phyloP scores from a whole-genome alignment of 768 basidiomycete genomes.

The Pleurotus giganteus region DNA sequence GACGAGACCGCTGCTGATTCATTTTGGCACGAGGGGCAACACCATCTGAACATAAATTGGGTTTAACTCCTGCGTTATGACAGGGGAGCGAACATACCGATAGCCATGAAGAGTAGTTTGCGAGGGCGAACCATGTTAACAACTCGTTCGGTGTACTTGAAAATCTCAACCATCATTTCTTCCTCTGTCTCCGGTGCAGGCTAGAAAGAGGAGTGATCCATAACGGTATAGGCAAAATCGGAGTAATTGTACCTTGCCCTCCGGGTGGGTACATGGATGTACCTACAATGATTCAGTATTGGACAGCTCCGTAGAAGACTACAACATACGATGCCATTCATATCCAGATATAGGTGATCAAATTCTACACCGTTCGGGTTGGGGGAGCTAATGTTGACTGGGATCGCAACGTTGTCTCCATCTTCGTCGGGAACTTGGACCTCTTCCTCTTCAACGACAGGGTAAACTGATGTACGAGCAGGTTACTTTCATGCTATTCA shows the following conservation, averaged over 20 bases:
- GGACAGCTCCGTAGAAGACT: neutral
- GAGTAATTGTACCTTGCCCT: constrained; percentile 72
- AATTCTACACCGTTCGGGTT: constrained; percentile 98
- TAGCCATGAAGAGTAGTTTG: constrained; percentile 97
- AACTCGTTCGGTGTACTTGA: constrained; percentile 94
- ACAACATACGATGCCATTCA: constrained; percentile 94
- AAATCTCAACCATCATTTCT: constrained; percentile 99
- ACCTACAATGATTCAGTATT: constrained; percentile 48
- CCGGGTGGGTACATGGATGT: constrained; percentile 98
- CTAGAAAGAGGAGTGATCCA: constrained; percentile 33
- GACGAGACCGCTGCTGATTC: constrained; percentile 98
- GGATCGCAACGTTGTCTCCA: constrained; percentile 67
- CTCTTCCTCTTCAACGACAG: constrained; percentile 86
- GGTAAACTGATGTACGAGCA: constrained; percentile 45
- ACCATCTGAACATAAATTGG: constrained; percentile 58
- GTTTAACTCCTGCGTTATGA: neutral
- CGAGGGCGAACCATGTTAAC: constrained; percentile 97
- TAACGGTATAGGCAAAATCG: neutral
- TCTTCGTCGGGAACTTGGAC: constrained; percentile 62
- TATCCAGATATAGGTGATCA: constrained; percentile 96
- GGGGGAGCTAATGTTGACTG: constrained; percentile 71
- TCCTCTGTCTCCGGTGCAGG: constrained; percentile 97
- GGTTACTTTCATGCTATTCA: neutral
- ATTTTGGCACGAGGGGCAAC: constrained; percentile 99
- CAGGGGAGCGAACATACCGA: constrained; percentile 53